A percentile compares a stretch with the other conserved stretches of the same genome.
Evolutionary conservation across 2,329 filamentous ascomycete genomes (phyloP).

Genomic region (Fusarium sp.): DNA sequence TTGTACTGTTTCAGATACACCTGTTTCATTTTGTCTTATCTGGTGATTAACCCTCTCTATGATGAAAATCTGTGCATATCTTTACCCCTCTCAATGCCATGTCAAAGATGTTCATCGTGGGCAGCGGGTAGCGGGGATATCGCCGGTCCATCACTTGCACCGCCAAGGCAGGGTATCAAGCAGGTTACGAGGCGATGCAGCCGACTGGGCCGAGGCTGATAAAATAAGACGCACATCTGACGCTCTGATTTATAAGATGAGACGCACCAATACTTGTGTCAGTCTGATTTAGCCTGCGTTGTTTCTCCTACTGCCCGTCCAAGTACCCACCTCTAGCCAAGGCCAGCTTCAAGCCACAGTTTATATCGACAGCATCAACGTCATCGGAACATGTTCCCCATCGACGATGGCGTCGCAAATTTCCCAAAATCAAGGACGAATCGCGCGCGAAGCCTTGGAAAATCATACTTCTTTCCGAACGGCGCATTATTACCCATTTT

Average conservation of each 20-base stretch:
- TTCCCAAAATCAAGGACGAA: slow-evolving; percentile 36
- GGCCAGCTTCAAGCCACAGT: slow-evolving; percentile 25
- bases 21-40: slow-evolving; percentile 6
- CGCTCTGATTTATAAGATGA: background rate
- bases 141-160: background rate
- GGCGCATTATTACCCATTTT: slow-evolving; percentile 16
- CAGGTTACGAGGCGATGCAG: background rate
- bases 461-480: background rate
- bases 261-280: background rate
- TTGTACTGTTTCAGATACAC: slow-evolving; percentile 8
- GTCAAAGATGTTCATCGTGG: slow-evolving; percentile 2
- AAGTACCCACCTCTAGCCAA: slow-evolving; percentile 27
- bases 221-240: background rate
- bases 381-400: slow-evolving; percentile 31
- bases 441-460: slow-evolving; percentile 19
- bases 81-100: background rate
- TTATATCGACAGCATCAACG: slow-evolving; percentile 22
- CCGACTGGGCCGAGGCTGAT: background rate
- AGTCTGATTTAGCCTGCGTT: background rate
- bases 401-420: slow-evolving; percentile 32
- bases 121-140: background rate
- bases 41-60: background rate
- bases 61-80: slow-evolving; percentile 12
- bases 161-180: background rate
- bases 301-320: background rate